These are phyloP conservation scores for Trichophyton rubrum DNA, from an alignment of 2,329 filamentous ascomycete genomes.

Conservation along the genomic window DNA sequence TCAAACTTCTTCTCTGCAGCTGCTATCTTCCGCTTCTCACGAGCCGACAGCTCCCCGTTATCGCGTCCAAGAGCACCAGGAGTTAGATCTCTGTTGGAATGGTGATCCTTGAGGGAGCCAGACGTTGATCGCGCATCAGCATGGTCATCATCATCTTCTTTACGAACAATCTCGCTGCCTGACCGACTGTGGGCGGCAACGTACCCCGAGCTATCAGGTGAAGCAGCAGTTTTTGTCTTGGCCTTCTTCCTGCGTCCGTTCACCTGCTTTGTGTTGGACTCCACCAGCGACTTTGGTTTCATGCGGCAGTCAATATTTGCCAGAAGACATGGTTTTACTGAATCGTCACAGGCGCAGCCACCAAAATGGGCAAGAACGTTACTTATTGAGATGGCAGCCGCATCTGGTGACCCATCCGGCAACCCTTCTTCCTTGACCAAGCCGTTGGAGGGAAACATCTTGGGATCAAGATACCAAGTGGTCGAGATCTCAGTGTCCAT, in stretches of 20 bases:
- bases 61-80: slow-evolving; percentile 38
- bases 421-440: slow-evolving; percentile 30
- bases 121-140: slow-evolving; percentile 46
- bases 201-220: slow-evolving; percentile 41
- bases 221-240: slow-evolving; percentile 36
- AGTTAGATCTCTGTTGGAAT: slow-evolving; percentile 49
- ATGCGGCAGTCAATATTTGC: slow-evolving; percentile 34
- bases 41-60: slow-evolving; percentile 45
- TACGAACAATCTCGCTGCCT: slow-evolving; percentile 44
- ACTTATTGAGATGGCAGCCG: slow-evolving; percentile 34
- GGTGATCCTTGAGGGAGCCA: slow-evolving; percentile 44
- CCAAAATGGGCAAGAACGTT: slow-evolving; percentile 39
- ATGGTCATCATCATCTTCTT: slow-evolving; percentile 43
- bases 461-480: slow-evolving; percentile 37
- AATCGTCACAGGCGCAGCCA: slow-evolving; percentile 36
- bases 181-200: slow-evolving; percentile 47
- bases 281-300: slow-evolving; percentile 21
- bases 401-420: slow-evolving; percentile 29
- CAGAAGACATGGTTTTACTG: slow-evolving; percentile 28
- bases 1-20: slow-evolving; percentile 51
- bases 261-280: slow-evolving; percentile 28
- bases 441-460: slow-evolving; percentile 28
- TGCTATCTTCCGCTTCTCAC: slow-evolving; percentile 51
- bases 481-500: slow-evolving; percentile 40
- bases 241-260: slow-evolving; percentile 37